These are phyloP conservation scores for Naganishia sp. DNA, from an alignment of 1,284 basidiomycete species.

Conservation along the genomic window DNA sequence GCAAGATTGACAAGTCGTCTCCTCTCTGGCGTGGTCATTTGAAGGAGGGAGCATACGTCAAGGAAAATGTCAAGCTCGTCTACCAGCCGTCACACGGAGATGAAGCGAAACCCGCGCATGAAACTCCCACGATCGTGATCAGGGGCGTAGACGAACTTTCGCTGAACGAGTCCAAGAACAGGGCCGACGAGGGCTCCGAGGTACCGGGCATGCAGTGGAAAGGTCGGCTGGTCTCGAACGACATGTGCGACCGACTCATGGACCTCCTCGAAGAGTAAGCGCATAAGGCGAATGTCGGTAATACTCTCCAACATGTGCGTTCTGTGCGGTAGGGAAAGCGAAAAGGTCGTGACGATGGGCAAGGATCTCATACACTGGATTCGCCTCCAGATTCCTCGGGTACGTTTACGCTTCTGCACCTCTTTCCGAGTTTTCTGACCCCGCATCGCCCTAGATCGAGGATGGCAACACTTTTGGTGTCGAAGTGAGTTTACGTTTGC, in stretches of 20 bases:
- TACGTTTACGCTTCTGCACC: no score
- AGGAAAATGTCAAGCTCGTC: constrained; percentile 14
- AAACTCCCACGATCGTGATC: constrained; percentile 6
- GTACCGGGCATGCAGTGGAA: constrained; percentile 10
- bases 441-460: constrained; percentile 4
- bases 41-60: constrained; percentile 6
- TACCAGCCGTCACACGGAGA: background rate
- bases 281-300: background rate
- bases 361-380: constrained; percentile 18
- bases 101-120: background rate
- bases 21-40: constrained; percentile 25
- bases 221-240: constrained; percentile 9
- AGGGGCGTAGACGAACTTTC: constrained; percentile 4
- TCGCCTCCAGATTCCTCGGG: no score
- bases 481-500: background rate
- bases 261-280: constrained; percentile 15
- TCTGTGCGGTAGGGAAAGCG: constrained; percentile 1
- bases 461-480: constrained; percentile 32
- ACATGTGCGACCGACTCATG: constrained; percentile 5
- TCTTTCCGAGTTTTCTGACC: background rate
- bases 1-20: background rate
- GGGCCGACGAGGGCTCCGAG: background rate
- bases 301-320: background rate
- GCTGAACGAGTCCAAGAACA: background rate
- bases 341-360: background rate